Evolutionary conservation across 2,329 filamentous ascomycete species (phyloP), one percentile per base, ranked within the genome.

Genomic region (Aspergillus sp.): DNA sequence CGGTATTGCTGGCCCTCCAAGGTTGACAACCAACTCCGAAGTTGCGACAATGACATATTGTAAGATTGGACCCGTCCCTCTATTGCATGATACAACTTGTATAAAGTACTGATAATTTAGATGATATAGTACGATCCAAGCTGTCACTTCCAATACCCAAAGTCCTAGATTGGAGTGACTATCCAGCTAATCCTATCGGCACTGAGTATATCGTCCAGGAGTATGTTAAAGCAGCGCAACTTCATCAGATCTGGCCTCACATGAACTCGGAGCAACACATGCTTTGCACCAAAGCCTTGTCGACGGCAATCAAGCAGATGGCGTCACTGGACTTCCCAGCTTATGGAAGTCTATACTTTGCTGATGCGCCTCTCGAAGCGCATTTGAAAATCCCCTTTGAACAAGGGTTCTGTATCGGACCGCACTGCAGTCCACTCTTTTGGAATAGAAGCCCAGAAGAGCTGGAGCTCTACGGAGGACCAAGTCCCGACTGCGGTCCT

Each of bases 41-140:
- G 79, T 82, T 62, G 79, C 80, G 52, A 82, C 78, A 0, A 79
- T 82, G 48, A 68, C 68, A 61, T 81, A 77, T 63, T 58, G 77
- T 81, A 72, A 63, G 74, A 3, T 50, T 54, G 8, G 11, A 51
- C 56, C 21, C 30, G 25, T 7, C 1, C n/a, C 19, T 48, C 5
- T 52, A 41, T 15, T 11, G 4, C 30, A 32, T 11, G 17, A 38
- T 62, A n/a, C 39, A 19, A n/a, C 19, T 55, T 15, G 8, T 11
- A 56, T 41, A 5, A 25, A 62, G 3, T 8, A 61, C 56, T 61
- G 0, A 44, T 54, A 3, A n/a, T 10, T 3, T 17, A 6, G 62
- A 8, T 52, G 36, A 30, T 17, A 30, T 64, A 70, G 68, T 71
- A 58, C 56, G 60, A 57, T 61, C 60, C 21, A 71, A 70, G 44